phyloP scores from a whole-genome alignment of 1,284 basidiomycete genomes.

The Chondrostereum purpureum region DNA sequence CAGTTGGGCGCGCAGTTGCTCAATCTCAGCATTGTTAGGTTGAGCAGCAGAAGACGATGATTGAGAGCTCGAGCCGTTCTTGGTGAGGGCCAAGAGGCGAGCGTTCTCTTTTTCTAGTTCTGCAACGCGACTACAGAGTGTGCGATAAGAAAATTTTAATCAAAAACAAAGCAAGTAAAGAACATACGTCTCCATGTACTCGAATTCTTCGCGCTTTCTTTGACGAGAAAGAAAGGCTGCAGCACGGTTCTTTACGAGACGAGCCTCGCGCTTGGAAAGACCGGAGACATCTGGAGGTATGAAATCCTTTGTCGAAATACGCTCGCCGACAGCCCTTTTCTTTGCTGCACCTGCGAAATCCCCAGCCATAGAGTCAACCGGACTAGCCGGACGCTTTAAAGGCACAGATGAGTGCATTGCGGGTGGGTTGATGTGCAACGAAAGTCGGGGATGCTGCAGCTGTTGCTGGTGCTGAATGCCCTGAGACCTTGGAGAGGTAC shows the following conservation, averaged over 20 bases:
- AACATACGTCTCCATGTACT: constrained; percentile 78
- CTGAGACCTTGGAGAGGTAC: constrained; percentile 20
- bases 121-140: constrained; percentile 59
- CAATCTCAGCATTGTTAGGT: constrained; percentile 51
- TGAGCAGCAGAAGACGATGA: constrained; percentile 20
- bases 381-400: constrained; percentile 14
- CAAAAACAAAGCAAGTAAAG: constrained; percentile 14
- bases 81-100: constrained; percentile 51
- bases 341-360: too few relatives aligned
- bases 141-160: too few relatives aligned
- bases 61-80: constrained; percentile 23
- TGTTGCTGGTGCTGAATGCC: constrained; percentile 14
- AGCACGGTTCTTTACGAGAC: constrained; percentile 86
- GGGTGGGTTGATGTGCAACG: constrained; percentile 20
- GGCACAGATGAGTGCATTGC: constrained; percentile 5
- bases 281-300: constrained; percentile 84
- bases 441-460: constrained; percentile 15
- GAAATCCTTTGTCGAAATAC: constrained; percentile 76
- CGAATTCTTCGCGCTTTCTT: constrained; percentile 88
- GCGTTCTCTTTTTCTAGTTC: constrained; percentile 77
- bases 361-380: constrained; percentile 23
- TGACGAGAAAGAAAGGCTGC: constrained; percentile 87
- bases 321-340: constrained; percentile 57
- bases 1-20: constrained; percentile 58
- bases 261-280: constrained; percentile 82